Conservation (phyloP, 2,329 filamentous ascomycete species). For the Cordyceps javanica region DNA sequence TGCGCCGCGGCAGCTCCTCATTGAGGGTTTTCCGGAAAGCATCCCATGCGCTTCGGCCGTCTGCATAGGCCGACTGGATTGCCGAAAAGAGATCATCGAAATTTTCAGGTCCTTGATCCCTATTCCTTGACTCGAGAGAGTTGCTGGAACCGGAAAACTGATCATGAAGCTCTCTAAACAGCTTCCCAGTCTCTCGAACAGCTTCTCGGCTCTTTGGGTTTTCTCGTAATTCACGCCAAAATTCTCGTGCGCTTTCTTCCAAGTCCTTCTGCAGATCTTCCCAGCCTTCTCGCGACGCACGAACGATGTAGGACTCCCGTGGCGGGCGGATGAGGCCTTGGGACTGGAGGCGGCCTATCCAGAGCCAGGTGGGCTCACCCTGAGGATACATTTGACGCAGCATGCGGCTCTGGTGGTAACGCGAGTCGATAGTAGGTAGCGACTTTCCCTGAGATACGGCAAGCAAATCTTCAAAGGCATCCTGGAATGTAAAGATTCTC, state of each 20-base stretch:
- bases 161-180: conserved; percentile 14
- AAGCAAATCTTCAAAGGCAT: conserved; percentile 54
- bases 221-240: conserved; percentile 21
- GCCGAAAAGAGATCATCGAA: conserved; percentile 38
- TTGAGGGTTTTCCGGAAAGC: conserved; percentile 32
- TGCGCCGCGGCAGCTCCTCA: conserved; percentile 15
- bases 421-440: conserved; percentile 33
- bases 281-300: conserved; percentile 21
- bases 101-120: conserved; percentile 22
- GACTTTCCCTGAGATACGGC: conserved; percentile 36
- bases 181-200: conserved; percentile 13
- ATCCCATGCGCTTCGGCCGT: conserved; percentile 34
- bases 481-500: conserved; percentile 44
- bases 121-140: not conserved
- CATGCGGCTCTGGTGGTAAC: conserved; percentile 30
- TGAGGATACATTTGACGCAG: conserved; percentile 32
- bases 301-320: conserved; percentile 23
- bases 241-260: conserved; percentile 22
- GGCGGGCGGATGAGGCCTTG: conserved; percentile 24
- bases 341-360: conserved; percentile 32
- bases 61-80: conserved; percentile 31
- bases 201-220: conserved; percentile 13
- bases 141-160: conserved; percentile 2
- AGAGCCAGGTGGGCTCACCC: conserved; percentile 36
- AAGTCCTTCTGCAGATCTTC: conserved; percentile 26